phyloP scores from a whole-genome alignment of 805 yeast species.

The Middelhovenomyces tepae region DNA sequence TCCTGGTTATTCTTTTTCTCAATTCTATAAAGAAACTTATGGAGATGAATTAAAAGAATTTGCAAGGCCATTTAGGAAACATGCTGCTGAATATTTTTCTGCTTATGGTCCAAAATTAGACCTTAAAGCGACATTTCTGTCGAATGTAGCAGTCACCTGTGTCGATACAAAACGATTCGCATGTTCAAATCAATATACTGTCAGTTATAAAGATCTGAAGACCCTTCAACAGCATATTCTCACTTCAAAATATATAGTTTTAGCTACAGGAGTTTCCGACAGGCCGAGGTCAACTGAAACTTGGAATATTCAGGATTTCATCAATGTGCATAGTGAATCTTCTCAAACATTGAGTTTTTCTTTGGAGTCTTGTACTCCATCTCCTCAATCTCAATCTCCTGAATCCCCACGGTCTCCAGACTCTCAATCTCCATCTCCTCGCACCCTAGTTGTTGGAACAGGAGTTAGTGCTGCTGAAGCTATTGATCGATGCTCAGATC shows the following conservation, averaged over 20 bases:
- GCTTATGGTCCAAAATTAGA: constrained; percentile 21
- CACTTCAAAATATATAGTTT: constrained; percentile 10
- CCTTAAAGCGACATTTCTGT: constrained; percentile 12
- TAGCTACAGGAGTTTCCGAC: constrained; percentile 24
- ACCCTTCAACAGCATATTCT: not conserved
- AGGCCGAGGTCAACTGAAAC: constrained; percentile 6
- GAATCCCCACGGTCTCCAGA: constrained; percentile 1
- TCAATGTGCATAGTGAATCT: too few species aligned
- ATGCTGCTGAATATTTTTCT: constrained; percentile 23
- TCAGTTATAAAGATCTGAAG: not conserved
- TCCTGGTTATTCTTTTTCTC: constrained; percentile 24
- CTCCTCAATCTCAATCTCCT: not conserved
- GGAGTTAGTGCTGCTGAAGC: constrained; percentile 30
- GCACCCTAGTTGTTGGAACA: constrained; percentile 23
- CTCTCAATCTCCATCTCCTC: constrained; percentile 4
- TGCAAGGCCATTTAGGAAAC: constrained; percentile 21
- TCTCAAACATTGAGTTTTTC: not conserved
- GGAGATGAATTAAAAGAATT: constrained; percentile 13
- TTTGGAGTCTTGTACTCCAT: not conserved
- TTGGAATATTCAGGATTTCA: too few species aligned
- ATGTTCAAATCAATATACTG: constrained; percentile 5
- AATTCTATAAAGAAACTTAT: constrained; percentile 12
- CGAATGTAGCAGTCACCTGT: constrained; percentile 13
- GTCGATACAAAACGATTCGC: constrained; percentile 5
- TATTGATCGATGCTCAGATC: constrained; percentile 11